Conservation (phyloP, 2,329 filamentous ascomycete species). For the Colletotrichum somersetense region DNA sequence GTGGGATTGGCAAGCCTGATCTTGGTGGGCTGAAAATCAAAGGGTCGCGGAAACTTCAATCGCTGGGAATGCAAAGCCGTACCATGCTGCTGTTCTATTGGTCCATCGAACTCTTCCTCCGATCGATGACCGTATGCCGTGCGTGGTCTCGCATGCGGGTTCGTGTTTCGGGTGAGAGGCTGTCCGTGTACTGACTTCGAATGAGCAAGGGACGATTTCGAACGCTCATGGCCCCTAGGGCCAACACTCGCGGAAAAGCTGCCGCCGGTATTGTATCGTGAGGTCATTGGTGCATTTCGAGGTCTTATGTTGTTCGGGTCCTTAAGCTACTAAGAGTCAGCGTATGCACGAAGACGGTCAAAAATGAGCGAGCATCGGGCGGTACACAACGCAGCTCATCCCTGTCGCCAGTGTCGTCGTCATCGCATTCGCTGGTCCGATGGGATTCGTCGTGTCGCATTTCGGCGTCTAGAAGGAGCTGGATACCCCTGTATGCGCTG, state of each 20-base stretch:
- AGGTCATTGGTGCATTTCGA: slow-evolving; percentile 47
- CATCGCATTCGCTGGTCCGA: slow-evolving; percentile 8
- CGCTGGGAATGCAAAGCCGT: slow-evolving; percentile 45
- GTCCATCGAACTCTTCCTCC: slow-evolving; percentile 54
- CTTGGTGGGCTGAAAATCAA: slow-evolving; percentile 44
- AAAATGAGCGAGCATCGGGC: slow-evolving; percentile 3
- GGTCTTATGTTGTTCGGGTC: slow-evolving; percentile 45
- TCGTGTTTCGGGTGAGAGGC: slow-evolving; percentile 56
- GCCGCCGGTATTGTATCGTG: slow-evolving; percentile 49
- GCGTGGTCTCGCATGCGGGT: slow-evolving; percentile 53
- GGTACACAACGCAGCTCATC: slow-evolving; percentile 35
- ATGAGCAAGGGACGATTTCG: slow-evolving; percentile 63
- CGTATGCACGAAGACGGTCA: slow-evolving; percentile 2
- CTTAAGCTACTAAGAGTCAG: slow-evolving; percentile 50
- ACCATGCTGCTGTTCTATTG: slow-evolving; percentile 51
- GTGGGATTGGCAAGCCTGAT: slow-evolving; percentile 46
- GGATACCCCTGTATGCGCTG: slow-evolving; percentile 7
- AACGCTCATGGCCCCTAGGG: slow-evolving; percentile 63
- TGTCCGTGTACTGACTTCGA: slow-evolving; percentile 44
- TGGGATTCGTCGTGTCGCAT: slow-evolving; percentile 11
- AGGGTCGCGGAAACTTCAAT: slow-evolving; percentile 27
- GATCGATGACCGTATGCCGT: slow-evolving; percentile 58
- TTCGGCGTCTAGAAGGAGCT: slow-evolving; percentile 24
- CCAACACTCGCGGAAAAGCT: slow-evolving; percentile 71
- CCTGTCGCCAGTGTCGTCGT: slow-evolving; percentile 29